These are phyloP conservation scores for Blastobotrys mokoenaii DNA, from an alignment of 805 yeast species.

Conservation along the genomic window DNA sequence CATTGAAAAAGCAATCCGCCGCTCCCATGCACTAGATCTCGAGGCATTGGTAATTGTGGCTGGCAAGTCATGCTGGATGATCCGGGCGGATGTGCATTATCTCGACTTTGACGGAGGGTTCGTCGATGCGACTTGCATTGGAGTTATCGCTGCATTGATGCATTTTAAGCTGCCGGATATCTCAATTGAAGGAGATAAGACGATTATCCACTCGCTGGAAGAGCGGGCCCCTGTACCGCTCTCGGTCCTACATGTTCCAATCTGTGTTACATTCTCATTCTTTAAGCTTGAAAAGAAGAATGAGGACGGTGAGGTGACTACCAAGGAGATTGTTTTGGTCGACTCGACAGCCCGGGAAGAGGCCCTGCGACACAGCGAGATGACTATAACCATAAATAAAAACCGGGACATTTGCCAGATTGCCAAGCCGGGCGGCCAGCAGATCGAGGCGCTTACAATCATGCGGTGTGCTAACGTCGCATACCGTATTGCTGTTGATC, in stretches of 20 bases:
- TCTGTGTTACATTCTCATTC: slow-evolving; percentile 83
- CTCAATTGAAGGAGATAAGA: slow-evolving; percentile 39
- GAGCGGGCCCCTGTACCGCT: slow-evolving; percentile 85
- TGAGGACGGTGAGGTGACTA: slow-evolving; percentile 13
- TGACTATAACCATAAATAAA: slow-evolving; percentile 81
- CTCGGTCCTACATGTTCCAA: slow-evolving; percentile 80
- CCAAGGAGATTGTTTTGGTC: slow-evolving; percentile 39
- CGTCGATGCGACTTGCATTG: slow-evolving; percentile 83
- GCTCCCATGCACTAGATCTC: slow-evolving; percentile 85
- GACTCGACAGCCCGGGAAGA: slow-evolving; percentile 81
- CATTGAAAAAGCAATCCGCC: slow-evolving; percentile 83
- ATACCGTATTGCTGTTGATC: slow-evolving; percentile 46
- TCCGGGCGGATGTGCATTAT: slow-evolving; percentile 84
- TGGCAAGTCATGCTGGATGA: slow-evolving; percentile 84
- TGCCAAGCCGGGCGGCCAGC: slow-evolving; percentile 82
- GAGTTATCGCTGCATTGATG: slow-evolving; percentile 75
- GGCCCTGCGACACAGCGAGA: slow-evolving; percentile 59
- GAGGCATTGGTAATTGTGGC: slow-evolving; percentile 87
- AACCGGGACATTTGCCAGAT: slow-evolving; percentile 88
- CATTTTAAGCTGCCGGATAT: slow-evolving; percentile 83
- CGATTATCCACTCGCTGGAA: slow-evolving; percentile 58
- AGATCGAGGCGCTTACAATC: slow-evolving; percentile 62
- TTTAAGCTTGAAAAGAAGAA: slow-evolving; percentile 43
- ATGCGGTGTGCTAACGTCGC: slow-evolving; percentile 66
- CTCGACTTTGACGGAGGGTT: slow-evolving; percentile 89